Conservation (phyloP, 2,329 filamentous ascomycete genomes). For the Decorospora gaudefroyi region DNA sequence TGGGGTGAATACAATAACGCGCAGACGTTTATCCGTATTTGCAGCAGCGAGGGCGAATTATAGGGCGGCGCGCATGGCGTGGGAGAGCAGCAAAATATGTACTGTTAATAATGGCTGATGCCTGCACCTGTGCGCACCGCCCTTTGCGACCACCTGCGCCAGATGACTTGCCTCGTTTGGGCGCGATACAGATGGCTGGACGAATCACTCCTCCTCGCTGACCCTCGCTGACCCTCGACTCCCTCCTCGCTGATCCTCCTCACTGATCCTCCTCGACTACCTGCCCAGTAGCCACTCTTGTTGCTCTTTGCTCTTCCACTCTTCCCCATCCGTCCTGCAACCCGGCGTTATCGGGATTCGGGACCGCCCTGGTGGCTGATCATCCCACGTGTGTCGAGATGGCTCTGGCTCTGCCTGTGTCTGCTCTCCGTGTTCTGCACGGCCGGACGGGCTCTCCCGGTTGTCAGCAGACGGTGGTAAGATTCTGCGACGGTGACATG, state of each 20-base stretch:
- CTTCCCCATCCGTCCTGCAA: slow-evolving; percentile 7
- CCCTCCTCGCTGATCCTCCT: slow-evolving; percentile 11
- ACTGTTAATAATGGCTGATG: too few relatives aligned
- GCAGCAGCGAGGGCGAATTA: slow-evolving; percentile 22
- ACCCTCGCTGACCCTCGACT: too few relatives aligned
- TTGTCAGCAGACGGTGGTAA: slow-evolving; percentile 23
- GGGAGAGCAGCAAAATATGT: too few relatives aligned
- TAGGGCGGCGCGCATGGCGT: slow-evolving; percentile 34
- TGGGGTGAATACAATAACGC: slow-evolving; percentile 26
- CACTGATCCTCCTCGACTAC: slow-evolving; percentile 18
- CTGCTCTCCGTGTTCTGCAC: slow-evolving; percentile 3
- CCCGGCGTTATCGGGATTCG: slow-evolving; percentile 22
- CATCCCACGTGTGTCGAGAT: slow-evolving; percentile 21
- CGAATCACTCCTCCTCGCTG: slow-evolving; percentile 20
- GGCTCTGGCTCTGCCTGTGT: slow-evolving; percentile 3
- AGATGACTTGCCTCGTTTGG: slow-evolving; percentile 24
- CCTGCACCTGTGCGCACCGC: slow-evolving; percentile 16
- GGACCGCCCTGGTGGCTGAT: slow-evolving; percentile 26
- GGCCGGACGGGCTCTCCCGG: slow-evolving; percentile 20
- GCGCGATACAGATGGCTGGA: slow-evolving; percentile 15
- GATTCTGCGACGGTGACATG: slow-evolving; percentile 6
- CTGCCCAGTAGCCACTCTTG: slow-evolving; percentile 18
- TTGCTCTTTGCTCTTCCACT: background rate
- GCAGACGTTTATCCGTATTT: slow-evolving; percentile 17
- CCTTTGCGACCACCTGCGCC: slow-evolving; percentile 20